These are phyloP conservation scores for Boletus vinaceobasis DNA, from an alignment of 768 basidiomycete genomes.

Conservation along the genomic window DNA sequence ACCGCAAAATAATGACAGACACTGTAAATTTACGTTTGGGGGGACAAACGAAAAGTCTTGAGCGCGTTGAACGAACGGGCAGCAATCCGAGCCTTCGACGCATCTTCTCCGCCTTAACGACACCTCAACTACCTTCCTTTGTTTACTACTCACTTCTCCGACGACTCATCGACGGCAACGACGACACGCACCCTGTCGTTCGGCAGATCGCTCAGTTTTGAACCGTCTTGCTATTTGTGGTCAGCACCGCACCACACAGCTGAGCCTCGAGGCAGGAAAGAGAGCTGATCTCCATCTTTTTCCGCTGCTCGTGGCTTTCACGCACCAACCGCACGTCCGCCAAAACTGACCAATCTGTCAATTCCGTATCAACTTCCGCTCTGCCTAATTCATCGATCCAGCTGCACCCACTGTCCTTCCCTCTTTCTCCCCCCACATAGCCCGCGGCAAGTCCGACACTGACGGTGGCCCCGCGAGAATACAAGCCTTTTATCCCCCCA, in stretches of 20 bases:
- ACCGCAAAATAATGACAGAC: neutral
- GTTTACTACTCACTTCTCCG: neutral
- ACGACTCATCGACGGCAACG: conserved; percentile 8
- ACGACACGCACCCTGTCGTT: neutral
- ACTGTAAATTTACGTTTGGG: conserved; percentile 12
- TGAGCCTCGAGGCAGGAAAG: conserved; percentile 30
- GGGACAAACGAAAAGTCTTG: neutral
- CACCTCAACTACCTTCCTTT: conserved; percentile 17
- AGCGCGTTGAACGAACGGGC: neutral
- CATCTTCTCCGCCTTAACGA: conserved; percentile 25
- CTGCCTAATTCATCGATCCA: conserved; percentile 31
- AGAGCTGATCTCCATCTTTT: conserved; percentile 27
- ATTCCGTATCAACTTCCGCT: conserved; percentile 26
- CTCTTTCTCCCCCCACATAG: conserved; percentile 23
- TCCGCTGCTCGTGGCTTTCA: conserved; percentile 34
- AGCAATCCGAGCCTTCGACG: no score
- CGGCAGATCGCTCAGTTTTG: conserved; percentile 12
- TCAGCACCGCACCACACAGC: conserved; percentile 13
- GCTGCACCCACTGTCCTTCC: conserved; percentile 24
- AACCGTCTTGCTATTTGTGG: conserved; percentile 22
- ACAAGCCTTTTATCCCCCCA: conserved; percentile 15
- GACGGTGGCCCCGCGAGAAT: conserved; percentile 26
- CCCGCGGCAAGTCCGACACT: conserved; percentile 27
- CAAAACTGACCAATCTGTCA: conserved; percentile 28
- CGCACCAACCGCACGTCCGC: conserved; percentile 34